phyloP scores from a whole-genome alignment of 2,329 filamentous ascomycete species.

The Verticillium dahliae region DNA sequence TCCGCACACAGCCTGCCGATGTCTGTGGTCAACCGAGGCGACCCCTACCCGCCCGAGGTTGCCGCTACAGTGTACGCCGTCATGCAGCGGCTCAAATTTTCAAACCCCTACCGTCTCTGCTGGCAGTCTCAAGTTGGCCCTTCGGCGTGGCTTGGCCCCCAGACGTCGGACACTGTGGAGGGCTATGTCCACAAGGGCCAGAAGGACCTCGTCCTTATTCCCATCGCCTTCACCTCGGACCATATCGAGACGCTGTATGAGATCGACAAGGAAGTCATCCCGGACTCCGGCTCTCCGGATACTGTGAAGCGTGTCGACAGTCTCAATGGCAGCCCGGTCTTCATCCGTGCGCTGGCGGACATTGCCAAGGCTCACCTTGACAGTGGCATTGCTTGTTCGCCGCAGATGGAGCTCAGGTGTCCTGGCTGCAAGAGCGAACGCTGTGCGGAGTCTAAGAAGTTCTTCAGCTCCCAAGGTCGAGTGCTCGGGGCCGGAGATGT shows the following conservation, averaged over 20 bases:
- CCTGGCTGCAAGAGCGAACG: constrained; percentile 88
- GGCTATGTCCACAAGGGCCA: constrained; percentile 87
- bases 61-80: constrained; percentile 94
- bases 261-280: constrained; percentile 90
- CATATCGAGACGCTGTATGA: constrained; percentile 97
- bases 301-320: constrained; percentile 87
- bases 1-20: constrained; percentile 95
- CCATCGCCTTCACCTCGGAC: constrained; percentile 97
- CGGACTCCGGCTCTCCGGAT: constrained; percentile 70
- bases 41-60: constrained; percentile 92
- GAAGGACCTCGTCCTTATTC: constrained; percentile 83
- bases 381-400: constrained; percentile 61
- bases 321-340: constrained; percentile 82
- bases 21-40: constrained; percentile 92
- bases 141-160: constrained; percentile 88
- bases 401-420: constrained; percentile 85
- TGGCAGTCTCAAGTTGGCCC: constrained; percentile 99
- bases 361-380: constrained; percentile 76
- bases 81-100: constrained; percentile 84
- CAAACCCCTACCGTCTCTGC: constrained; percentile 85
- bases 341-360: constrained; percentile 84
- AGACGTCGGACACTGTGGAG: constrained; percentile 83
- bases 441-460: constrained; percentile 71
- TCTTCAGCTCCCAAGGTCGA: constrained; percentile 39
- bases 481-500: neutral